Conservation (phyloP, 192 early-diverging fungal species). For the Rhizophagus prolifer region DNA sequence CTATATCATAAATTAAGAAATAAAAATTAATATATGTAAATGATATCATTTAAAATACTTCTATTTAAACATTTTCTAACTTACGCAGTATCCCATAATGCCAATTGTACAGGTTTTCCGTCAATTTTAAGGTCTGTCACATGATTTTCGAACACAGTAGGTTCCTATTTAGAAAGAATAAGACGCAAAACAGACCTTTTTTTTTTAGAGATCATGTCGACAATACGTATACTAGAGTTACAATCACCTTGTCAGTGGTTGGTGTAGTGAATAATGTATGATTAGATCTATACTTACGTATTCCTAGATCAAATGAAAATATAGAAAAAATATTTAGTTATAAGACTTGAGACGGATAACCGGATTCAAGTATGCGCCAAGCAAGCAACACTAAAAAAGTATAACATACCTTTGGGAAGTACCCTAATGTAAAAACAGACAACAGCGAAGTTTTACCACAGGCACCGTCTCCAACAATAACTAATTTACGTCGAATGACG, state of each 20-base stretch:
- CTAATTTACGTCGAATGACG: slow-evolving; percentile 76
- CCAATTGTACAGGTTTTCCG: slow-evolving; percentile 83
- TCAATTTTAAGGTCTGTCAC: slow-evolving; percentile 87
- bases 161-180: slow-evolving; percentile 59
- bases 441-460: slow-evolving; percentile 81
- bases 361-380: not conserved
- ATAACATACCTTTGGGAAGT: slow-evolving; percentile 73
- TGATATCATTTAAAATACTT: not conserved
- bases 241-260: not conserved
- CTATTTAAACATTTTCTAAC: not conserved
- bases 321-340: not conserved
- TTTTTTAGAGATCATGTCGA: not conserved
- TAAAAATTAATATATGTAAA: not conserved
- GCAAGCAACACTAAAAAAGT: not conserved
- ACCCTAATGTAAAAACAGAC: slow-evolving; percentile 72
- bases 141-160: slow-evolving; percentile 95
- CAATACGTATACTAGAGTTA: not conserved
- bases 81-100: slow-evolving; percentile 94
- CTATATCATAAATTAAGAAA: slow-evolving; percentile 20
- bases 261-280: not conserved
- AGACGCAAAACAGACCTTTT: not conserved
- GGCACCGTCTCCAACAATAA: slow-evolving; percentile 85
- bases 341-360: not conserved
- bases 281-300: slow-evolving; percentile 15
- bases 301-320: not conserved